Evolutionary conservation across 1,284 basidiomycete genomes (phyloP).

Genomic region (Papiliotrema flavescens): DNA sequence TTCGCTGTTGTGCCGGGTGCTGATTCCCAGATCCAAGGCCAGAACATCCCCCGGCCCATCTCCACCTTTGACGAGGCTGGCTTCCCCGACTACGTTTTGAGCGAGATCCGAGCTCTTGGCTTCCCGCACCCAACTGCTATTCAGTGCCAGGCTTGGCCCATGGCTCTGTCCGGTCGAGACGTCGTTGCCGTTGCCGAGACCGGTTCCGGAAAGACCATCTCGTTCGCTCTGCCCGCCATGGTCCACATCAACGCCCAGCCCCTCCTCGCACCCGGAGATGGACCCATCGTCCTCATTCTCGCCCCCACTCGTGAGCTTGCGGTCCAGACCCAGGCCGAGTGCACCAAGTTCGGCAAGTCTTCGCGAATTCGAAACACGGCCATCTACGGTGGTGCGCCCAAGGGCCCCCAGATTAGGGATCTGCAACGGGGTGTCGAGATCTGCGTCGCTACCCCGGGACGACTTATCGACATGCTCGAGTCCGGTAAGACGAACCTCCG

Average conservation of each 20-base stretch:
- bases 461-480: conserved; percentile 96
- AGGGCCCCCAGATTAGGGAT: conserved; percentile 97
- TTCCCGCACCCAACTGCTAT: conserved; percentile 88
- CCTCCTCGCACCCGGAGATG: conserved; percentile 87
- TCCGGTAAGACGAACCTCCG: conserved; percentile 92
- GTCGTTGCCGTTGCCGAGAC: conserved; percentile 96
- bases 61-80: conserved; percentile 90
- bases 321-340: conserved; percentile 98
- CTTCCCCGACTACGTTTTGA: conserved; percentile 93
- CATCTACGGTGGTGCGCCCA: conserved; percentile 97
- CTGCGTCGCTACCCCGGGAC: conserved; percentile 92
- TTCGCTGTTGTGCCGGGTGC: conserved; percentile 4
- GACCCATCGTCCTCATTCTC: conserved; percentile 92
- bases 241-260: conserved; percentile 99
- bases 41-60: conserved; percentile 82
- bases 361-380: conserved; percentile 97
- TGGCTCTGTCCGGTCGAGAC: conserved; percentile 90
- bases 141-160: conserved; percentile 98
- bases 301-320: conserved; percentile 98
- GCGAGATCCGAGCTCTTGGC: conserved; percentile 88
- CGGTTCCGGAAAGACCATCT: conserved; percentile 95
- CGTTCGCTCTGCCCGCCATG: conserved; percentile 98
- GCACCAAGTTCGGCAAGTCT: conserved; percentile 95
- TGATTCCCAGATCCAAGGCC: conserved; percentile 71
- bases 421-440: conserved; percentile 95